These are phyloP conservation scores for Trypanosoma rangeli DNA, from an alignment of 208 protist genomes.

Conservation along the genomic window DNA sequence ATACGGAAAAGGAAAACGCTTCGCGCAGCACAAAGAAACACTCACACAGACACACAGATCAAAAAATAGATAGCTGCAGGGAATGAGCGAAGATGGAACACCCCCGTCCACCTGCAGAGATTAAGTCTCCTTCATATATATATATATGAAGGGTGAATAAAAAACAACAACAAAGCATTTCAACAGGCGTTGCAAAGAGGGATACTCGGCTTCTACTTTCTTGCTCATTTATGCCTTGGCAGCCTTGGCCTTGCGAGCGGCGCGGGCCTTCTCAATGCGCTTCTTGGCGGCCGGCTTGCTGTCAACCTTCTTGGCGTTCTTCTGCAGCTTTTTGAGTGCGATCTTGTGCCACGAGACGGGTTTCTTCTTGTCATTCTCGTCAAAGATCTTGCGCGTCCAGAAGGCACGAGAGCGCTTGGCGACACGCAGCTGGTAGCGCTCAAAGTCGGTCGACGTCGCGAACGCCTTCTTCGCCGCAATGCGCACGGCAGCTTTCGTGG, in stretches of 20 bases:
- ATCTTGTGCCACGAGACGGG: slow-evolving; percentile 91
- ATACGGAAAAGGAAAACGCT: too few relatives aligned
- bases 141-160: slow-evolving; percentile 14
- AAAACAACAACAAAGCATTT: slow-evolving; percentile 4
- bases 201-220: neutral
- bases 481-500: slow-evolving; percentile 73
- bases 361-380: slow-evolving; percentile 86
- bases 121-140: neutral
- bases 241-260: slow-evolving; percentile 56
- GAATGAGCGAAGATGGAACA: too few relatives aligned
- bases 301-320: slow-evolving; percentile 86
- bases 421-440: slow-evolving; percentile 91
- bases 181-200: neutral
- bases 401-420: slow-evolving; percentile 87
- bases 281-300: slow-evolving; percentile 69
- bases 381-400: slow-evolving; percentile 91
- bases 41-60: too few relatives aligned
- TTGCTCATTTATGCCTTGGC: slow-evolving; percentile 31
- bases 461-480: slow-evolving; percentile 83
- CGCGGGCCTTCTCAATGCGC: slow-evolving; percentile 88
- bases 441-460: slow-evolving; percentile 86
- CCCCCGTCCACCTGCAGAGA: too few relatives aligned
- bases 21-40: too few relatives aligned
- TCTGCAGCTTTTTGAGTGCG: slow-evolving; percentile 82
- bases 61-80: too few relatives aligned